Conservation (phyloP, 2,329 filamentous ascomycete species). For the Amphichorda felina region DNA sequence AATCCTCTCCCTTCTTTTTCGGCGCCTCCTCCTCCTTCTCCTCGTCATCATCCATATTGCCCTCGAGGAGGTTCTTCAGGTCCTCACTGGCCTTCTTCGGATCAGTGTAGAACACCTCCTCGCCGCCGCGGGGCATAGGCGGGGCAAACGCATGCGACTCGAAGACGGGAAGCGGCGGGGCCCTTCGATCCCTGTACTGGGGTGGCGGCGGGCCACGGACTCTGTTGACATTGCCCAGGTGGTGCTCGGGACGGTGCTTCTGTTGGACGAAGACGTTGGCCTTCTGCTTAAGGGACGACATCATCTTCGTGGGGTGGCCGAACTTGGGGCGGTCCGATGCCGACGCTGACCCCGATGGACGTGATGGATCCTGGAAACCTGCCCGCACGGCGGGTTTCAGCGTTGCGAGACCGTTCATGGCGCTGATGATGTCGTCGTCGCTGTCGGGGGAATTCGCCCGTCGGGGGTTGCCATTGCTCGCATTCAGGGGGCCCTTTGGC, state of each 20-base stretch:
- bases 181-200: constrained; percentile 33
- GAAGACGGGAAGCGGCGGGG: constrained; percentile 34
- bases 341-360: neutral
- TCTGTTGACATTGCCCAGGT: constrained; percentile 32
- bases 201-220: constrained; percentile 34
- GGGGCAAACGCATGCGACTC: constrained; percentile 20
- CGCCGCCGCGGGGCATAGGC: constrained; percentile 6
- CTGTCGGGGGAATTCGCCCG: constrained; percentile 17
- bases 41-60: constrained; percentile 64
- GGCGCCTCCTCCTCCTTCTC: constrained; percentile 29
- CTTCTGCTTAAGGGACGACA: constrained; percentile 41
- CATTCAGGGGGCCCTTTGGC: constrained; percentile 25
- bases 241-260: constrained; percentile 44
- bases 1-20: constrained; percentile 5
- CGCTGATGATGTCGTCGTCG: constrained; percentile 17
- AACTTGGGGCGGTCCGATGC: constrained; percentile 14
- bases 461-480: constrained; percentile 14
- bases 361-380: neutral
- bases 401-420: constrained; percentile 16
- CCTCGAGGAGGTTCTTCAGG: constrained; percentile 72
- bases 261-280: constrained; percentile 42
- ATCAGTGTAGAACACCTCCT: constrained; percentile 54
- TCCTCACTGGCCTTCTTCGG: constrained; percentile 61
- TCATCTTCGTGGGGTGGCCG: constrained; percentile 28
- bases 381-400: constrained; percentile 5